Conservation (phyloP, 2,329 filamentous ascomycete genomes). For the Geosmithia flava region DNA sequence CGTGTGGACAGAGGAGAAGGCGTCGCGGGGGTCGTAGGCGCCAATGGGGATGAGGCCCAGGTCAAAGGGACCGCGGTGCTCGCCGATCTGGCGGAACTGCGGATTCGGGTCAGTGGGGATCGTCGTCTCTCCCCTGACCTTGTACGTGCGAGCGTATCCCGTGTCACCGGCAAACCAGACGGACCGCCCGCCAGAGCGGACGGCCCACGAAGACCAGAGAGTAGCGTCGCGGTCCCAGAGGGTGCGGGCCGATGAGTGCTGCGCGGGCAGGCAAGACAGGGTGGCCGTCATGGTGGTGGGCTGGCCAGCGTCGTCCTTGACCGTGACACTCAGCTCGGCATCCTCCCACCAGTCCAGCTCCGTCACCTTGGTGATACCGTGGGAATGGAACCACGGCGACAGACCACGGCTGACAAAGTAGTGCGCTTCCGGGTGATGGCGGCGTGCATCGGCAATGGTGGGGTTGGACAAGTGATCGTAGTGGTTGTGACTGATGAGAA, state of each 20-base stretch:
- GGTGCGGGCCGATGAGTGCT: slow-evolving; percentile 64
- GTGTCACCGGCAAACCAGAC: slow-evolving; percentile 88
- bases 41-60: slow-evolving; percentile 89
- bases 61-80: slow-evolving; percentile 73
- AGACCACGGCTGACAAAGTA: slow-evolving; percentile 83
- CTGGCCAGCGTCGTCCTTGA: slow-evolving; percentile 13
- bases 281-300: slow-evolving; percentile 48
- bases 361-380: slow-evolving; percentile 64
- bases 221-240: slow-evolving; percentile 61
- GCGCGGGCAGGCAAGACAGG: slow-evolving; percentile 70
- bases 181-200: slow-evolving; percentile 61
- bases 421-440: slow-evolving; percentile 63
- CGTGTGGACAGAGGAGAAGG: slow-evolving; percentile 75
- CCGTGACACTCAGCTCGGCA: slow-evolving; percentile 51
- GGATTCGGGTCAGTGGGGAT: slow-evolving; percentile 61
- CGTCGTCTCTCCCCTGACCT: slow-evolving; percentile 46
- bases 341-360: slow-evolving; percentile 96
- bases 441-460: slow-evolving; percentile 58
- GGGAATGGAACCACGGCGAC: slow-evolving; percentile 65
- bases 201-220: slow-evolving; percentile 80
- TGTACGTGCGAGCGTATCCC: slow-evolving; percentile 70
- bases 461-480: slow-evolving; percentile 83
- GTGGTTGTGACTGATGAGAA: slow-evolving; percentile 80
- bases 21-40: slow-evolving; percentile 60
- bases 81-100: slow-evolving; percentile 75